Evolutionary conservation across 805 yeast genomes (phyloP), one percentile per base, ranked within the genome.

Genomic region (Metschnikowia hibisci): DNA sequence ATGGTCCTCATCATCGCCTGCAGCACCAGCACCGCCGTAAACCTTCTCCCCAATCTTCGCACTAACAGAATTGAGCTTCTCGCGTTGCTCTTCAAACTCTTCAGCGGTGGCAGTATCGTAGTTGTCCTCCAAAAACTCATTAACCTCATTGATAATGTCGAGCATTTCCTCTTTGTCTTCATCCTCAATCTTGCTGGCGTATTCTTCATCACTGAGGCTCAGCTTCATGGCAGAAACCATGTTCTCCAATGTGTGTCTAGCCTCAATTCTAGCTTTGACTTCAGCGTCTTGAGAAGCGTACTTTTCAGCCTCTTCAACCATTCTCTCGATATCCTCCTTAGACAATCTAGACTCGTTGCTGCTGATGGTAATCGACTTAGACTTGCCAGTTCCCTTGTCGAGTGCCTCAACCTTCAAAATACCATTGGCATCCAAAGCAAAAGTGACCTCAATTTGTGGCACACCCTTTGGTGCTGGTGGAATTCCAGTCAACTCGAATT

Each of bases 21-120:
- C 61, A 36, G 75, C 79, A 45, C 76, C 80, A 47, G 77, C 82
- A 34, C 39, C 46, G 27, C 63, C 63, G 54, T 70, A 70, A 45
- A 91, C 71, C 75, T 91, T 93, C 52, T 91, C 77, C 40, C 96
- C 87, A 60, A 93, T 90, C 66, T 98, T 97, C 67, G 83, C 82
- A 37, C 96, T 96, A 59, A 84, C 72, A 57, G 84, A 78, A 50
- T 84, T 78, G 66, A 91, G 78, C 61, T 84, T 69, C 57, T 85
- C 90, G 70, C 80, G 87, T 72, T 89, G 95, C 67, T 89, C 97
- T 44, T 87, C 95, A 56, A 86, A 84, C 61, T 93, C 99, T 69
- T 90, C 97, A 59, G 84, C 78, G 41, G 95, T 78, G 35, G 97
- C 97, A 50, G 86, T 73, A 45, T 87, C 95, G 58, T 76, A 81